Evolutionary conservation across 352 stramenopile species (phyloP).

Genomic region (Phytophthora melonis): DNA sequence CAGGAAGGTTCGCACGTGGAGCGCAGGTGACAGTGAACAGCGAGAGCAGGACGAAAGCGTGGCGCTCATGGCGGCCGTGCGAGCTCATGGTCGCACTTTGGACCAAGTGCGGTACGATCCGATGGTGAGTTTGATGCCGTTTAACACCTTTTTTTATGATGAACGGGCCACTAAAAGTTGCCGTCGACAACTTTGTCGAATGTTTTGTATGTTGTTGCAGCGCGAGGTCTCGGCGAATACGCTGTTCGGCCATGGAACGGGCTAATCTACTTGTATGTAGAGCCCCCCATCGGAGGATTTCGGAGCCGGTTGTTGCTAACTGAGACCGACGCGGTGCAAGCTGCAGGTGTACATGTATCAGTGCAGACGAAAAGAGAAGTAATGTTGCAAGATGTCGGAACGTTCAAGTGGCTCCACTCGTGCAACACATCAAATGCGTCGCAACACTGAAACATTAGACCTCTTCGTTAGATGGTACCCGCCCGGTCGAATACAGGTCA

Average conservation of each 20-base stretch:
- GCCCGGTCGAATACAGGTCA: too few species aligned
- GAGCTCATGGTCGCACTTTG: conserved; percentile 58
- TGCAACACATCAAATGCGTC: conserved; percentile 25
- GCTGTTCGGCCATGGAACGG: conserved; percentile 38
- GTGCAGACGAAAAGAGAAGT: conserved; percentile 12
- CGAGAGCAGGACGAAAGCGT: conserved; percentile 52
- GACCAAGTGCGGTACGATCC: conserved; percentile 41
- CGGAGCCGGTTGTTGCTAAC: neutral
- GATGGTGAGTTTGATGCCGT: conserved; percentile 46
- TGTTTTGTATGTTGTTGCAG: conserved; percentile 15
- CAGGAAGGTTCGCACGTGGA: conserved; percentile 42
- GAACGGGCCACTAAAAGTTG: conserved; percentile 6
- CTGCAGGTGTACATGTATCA: neutral
- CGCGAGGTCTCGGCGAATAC: conserved; percentile 43
- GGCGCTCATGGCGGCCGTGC: conserved; percentile 59
- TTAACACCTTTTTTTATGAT: neutral
- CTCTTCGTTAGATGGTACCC: too few species aligned
- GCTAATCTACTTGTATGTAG: too few species aligned
- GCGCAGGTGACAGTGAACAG: conserved; percentile 34
- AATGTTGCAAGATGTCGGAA: conserved; percentile 28
- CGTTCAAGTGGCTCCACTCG: conserved; percentile 24
- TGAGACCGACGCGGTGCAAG: neutral
- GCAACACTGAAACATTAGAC: conserved; percentile 8
- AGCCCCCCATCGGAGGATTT: neutral
- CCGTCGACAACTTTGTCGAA: neutral